phyloP scores from a whole-genome alignment of 805 yeast species.

The Wickerhamomyces strasburgensis region DNA sequence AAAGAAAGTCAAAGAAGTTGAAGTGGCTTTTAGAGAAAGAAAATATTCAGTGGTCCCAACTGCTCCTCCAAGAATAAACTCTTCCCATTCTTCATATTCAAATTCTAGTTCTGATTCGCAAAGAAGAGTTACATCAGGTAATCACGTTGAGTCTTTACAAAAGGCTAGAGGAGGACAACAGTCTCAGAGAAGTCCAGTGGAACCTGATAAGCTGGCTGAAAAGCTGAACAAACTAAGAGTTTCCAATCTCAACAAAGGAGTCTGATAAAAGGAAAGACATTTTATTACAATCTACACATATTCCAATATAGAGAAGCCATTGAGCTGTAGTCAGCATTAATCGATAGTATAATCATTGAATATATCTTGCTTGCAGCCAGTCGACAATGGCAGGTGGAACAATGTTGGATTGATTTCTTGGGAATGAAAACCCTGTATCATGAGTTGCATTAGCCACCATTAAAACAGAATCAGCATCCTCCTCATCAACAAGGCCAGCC shows the following conservation, averaged over 20 bases:
- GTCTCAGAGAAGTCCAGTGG: conserved; percentile 5
- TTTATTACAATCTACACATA: too few species aligned
- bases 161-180: conserved; percentile 16
- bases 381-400: too few species aligned
- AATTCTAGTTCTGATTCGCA: conserved; percentile 1
- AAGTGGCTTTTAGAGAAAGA: conserved; percentile 63
- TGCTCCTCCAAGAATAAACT: conserved; percentile 44
- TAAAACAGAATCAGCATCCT: too few species aligned
- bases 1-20: conserved; percentile 60
- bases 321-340: too few species aligned
- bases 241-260: neutral
- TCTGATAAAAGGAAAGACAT: too few species aligned
- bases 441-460: too few species aligned
- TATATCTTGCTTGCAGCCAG: too few species aligned
- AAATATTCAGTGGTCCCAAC: conserved; percentile 74
- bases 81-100: conserved; percentile 4
- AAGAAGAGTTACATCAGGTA: neutral
- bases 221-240: conserved; percentile 17
- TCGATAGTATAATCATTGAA: too few species aligned
- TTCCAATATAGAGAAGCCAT: too few species aligned
- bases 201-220: conserved; percentile 28
- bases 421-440: too few species aligned
- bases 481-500: too few species aligned
- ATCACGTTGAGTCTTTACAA: conserved; percentile 9
- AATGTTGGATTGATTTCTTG: too few species aligned